phyloP scores from a whole-genome alignment of 2,329 filamentous ascomycete genomes.

The Aspergillus melleus region DNA sequence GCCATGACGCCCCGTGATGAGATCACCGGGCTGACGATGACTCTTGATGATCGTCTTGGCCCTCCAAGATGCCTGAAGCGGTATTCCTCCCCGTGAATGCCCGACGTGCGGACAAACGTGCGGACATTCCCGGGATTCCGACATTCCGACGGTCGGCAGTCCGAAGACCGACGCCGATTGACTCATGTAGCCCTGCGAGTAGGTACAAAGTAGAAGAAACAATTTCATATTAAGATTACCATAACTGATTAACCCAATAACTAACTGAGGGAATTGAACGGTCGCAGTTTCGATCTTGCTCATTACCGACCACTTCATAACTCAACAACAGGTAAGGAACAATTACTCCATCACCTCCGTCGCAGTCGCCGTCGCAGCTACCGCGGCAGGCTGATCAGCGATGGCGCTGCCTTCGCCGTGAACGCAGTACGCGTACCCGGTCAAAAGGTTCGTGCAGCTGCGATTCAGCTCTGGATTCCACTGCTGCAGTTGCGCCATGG shows the following conservation, averaged over 20 bases:
- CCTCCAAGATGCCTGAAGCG: neutral
- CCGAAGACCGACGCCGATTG: neutral
- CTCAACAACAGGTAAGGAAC: too few relatives aligned
- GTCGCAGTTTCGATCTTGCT: too few relatives aligned
- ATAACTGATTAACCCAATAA: neutral
- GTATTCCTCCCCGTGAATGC: neutral
- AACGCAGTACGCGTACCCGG: slow-evolving; percentile 32
- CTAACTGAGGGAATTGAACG: neutral
- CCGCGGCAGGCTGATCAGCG: neutral
- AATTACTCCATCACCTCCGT: neutral
- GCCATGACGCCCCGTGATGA: neutral
- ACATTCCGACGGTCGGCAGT: neutral
- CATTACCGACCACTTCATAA: neutral
- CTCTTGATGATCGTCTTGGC: neutral
- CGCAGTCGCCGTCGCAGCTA: neutral
- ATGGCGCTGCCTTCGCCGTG: neutral
- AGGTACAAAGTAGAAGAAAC: neutral
- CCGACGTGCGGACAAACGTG: neutral
- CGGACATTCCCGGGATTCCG: neutral
- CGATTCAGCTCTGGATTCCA: slow-evolving; percentile 30
- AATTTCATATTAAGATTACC: neutral
- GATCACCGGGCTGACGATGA: neutral
- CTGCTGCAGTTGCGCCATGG: slow-evolving; percentile 20
- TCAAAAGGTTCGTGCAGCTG: slow-evolving; percentile 31
- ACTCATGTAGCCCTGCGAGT: neutral